These are phyloP conservation scores for Fusarium pseudograminearum DNA, from an alignment of 2,329 filamentous ascomycete genomes.

Conservation along the genomic window DNA sequence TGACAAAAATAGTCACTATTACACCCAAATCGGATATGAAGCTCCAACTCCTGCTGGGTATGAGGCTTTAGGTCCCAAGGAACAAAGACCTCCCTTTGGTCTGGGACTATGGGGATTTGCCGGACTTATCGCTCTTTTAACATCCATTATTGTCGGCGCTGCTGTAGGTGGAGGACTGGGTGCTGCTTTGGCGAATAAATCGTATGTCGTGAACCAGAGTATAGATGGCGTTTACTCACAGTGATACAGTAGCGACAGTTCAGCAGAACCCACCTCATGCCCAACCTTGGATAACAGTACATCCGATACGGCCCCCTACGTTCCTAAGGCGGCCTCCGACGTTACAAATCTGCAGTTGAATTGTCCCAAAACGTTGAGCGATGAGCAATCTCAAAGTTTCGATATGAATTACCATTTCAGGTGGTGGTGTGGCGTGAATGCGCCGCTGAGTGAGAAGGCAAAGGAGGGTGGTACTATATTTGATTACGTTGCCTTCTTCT, in stretches of 20 bases:
- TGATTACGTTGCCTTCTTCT: constrained; percentile 5
- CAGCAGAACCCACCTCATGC: constrained; percentile 14
- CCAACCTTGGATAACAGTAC: constrained; percentile 21
- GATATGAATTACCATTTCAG: constrained; percentile 3
- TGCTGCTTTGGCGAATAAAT: constrained; percentile 29
- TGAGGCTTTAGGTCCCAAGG: neutral
- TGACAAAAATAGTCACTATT: constrained; percentile 2
- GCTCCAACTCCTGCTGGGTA: neutral
- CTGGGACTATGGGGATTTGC: constrained; percentile 34
- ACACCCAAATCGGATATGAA: constrained; percentile 17
- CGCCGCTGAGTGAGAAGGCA: neutral
- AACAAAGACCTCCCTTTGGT: constrained; percentile 26
- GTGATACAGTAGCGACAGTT: constrained; percentile 5
- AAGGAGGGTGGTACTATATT: constrained; percentile 19
- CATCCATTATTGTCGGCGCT: constrained; percentile 29
- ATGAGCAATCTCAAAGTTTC: too few species aligned
- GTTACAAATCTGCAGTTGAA: constrained; percentile 8
- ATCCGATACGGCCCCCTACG: constrained; percentile 22
- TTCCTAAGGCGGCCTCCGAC: constrained; percentile 3
- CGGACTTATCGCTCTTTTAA: constrained; percentile 26
- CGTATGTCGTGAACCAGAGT: neutral
- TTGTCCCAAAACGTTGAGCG: constrained; percentile 3
- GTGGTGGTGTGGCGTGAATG: constrained; percentile 37
- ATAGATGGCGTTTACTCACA: fast-evolving
- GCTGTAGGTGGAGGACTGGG: constrained; percentile 36